Evolutionary conservation across 1,284 basidiomycete genomes (phyloP).

Genomic region (Ganoderma resinaceum): DNA sequence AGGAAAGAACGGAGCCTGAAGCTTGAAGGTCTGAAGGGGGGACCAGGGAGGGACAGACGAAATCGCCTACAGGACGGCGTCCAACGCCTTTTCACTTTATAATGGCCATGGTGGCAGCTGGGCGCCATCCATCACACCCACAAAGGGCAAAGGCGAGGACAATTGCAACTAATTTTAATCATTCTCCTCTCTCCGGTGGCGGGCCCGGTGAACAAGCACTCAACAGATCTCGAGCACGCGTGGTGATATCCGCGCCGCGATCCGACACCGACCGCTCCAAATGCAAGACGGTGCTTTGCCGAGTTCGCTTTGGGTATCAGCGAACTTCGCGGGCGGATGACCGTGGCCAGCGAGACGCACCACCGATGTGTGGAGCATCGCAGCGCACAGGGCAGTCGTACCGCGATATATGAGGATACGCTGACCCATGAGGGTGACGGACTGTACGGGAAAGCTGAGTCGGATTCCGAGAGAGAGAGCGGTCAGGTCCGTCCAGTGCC

Average conservation of each 20-base stretch:
- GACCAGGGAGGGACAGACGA: background rate
- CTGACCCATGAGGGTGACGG: background rate
- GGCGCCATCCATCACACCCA: background rate
- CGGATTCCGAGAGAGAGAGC: background rate
- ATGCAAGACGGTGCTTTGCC: background rate
- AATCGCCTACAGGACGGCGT: background rate
- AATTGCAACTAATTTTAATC: background rate
- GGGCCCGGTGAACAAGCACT: background rate
- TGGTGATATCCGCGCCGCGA: background rate
- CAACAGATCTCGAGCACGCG: background rate
- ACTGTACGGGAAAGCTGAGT: background rate
- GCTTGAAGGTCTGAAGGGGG: background rate
- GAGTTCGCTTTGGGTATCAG: background rate
- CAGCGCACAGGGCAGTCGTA: background rate
- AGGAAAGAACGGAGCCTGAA: conserved; percentile 4
- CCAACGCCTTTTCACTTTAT: conserved; percentile 1
- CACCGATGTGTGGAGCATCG: background rate
- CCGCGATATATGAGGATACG: background rate
- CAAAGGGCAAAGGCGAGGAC: background rate
- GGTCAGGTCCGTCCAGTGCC: background rate
- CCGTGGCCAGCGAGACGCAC: background rate
- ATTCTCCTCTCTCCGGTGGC: background rate
- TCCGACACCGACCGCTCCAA: background rate
- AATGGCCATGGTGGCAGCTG: background rate
- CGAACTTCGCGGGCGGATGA: background rate